A percentile compares a stretch with the other conserved stretches of the same genome.
These are phyloP conservation scores for Hippophae tibetana DNA, from an alignment of 306 rosid genomes.

Conservation along the genomic window DNA sequence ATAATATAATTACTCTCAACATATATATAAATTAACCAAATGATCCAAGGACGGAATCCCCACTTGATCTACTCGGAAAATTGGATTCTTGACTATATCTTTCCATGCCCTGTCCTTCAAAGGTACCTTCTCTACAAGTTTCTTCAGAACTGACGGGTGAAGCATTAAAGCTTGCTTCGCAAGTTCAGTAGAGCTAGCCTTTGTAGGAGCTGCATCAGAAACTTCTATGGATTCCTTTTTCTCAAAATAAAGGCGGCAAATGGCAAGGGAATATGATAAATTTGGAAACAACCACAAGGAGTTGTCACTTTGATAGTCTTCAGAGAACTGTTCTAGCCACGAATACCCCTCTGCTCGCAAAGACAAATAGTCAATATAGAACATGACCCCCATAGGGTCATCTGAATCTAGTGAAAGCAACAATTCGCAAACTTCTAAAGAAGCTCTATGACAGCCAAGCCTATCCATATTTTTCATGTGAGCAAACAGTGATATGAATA, in stretches of 20 bases:
- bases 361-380: slow-evolving; percentile 77
- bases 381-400: slow-evolving; percentile 90
- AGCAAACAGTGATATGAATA: slow-evolving; percentile 59
- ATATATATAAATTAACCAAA: slow-evolving; percentile 56
- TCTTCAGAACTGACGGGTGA: slow-evolving; percentile 74
- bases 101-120: slow-evolving; percentile 77
- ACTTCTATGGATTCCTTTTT: slow-evolving; percentile 33
- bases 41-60: slow-evolving; percentile 77
- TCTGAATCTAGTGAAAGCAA: slow-evolving; percentile 83
- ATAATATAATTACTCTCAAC: slow-evolving; percentile 76
- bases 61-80: slow-evolving; percentile 59
- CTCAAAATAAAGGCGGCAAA: slow-evolving; percentile 77
- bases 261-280: slow-evolving; percentile 82
- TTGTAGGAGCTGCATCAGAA: slow-evolving; percentile 25
- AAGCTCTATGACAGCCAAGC: slow-evolving; percentile 96
- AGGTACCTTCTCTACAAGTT: slow-evolving; percentile 76
- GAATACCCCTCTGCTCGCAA: slow-evolving; percentile 85
- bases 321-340: slow-evolving; percentile 85
- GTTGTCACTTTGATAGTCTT: slow-evolving; percentile 66
- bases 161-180: slow-evolving; percentile 97
- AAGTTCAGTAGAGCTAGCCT: slow-evolving; percentile 62
- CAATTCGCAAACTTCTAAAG: slow-evolving; percentile 87
- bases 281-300: slow-evolving; percentile 92
- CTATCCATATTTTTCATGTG: slow-evolving; percentile 86
- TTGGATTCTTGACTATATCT: slow-evolving; percentile 43